Evolutionary conservation across 805 yeast species (phyloP).

Genomic region (Scheffersomyces stipitis): DNA sequence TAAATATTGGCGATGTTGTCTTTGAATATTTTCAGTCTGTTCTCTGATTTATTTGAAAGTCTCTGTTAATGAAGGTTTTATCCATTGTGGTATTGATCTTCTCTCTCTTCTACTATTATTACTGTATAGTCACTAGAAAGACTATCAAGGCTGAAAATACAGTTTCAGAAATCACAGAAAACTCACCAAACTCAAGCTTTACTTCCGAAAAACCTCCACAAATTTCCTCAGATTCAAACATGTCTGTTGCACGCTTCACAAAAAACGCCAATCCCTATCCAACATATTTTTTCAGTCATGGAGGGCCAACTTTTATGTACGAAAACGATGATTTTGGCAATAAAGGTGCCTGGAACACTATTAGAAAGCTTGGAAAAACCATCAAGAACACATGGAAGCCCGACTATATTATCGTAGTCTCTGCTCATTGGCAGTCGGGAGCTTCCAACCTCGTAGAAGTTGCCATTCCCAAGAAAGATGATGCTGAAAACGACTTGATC

Average conservation of each 20-base stretch:
- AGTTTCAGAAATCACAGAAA: too few relatives aligned
- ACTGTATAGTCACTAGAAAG: too few relatives aligned
- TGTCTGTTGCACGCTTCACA: slow-evolving; percentile 3
- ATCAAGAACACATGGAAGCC: slow-evolving; percentile 57
- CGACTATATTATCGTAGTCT: slow-evolving; percentile 61
- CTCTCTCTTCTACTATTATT: too few relatives aligned
- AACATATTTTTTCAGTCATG: slow-evolving; percentile 73
- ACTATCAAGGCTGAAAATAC: too few relatives aligned
- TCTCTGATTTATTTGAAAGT: too few relatives aligned
- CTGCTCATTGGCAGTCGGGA: slow-evolving; percentile 76
- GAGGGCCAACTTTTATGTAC: slow-evolving; percentile 79
- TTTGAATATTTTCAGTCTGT: too few relatives aligned
- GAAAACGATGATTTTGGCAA: slow-evolving; percentile 48
- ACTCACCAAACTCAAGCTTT: too few relatives aligned
- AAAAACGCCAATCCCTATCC: slow-evolving; percentile 43
- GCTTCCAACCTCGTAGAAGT: slow-evolving; percentile 46
- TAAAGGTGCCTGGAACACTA: slow-evolving; percentile 60
- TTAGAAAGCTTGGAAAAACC: slow-evolving; percentile 49
- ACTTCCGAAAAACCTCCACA: too few relatives aligned
- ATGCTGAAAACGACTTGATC: slow-evolving; percentile 48
- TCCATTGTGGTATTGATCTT: too few relatives aligned
- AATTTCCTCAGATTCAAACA: too few relatives aligned
- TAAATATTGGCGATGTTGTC: too few relatives aligned
- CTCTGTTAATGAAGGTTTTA: too few relatives aligned
- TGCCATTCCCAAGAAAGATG: slow-evolving; percentile 34